Base-by-base conservation (phyloP, 2,329 filamentous ascomycete genomes). In the Hypomyces perniciosus region DNA sequence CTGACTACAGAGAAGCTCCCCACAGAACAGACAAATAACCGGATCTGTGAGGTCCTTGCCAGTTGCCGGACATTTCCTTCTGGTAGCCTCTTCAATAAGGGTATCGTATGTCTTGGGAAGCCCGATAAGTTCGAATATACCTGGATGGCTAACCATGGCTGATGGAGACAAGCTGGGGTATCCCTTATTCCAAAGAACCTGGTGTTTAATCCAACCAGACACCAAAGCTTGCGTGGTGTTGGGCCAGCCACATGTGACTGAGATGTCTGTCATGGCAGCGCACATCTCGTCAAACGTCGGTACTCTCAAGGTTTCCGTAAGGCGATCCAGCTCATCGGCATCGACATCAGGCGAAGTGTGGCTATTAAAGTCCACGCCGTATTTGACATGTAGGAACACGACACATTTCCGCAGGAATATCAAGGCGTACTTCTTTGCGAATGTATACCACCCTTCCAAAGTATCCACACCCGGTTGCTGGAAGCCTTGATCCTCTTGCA, bases 1-100 rank as follows among this genome's bases (percentile, higher is more conserved):
- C 72, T 99, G 93, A 8, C 87, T 90, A 70, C 93, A 99, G 69
- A 96, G 92, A 38, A 99, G 89, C n/a, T 91, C 90, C 33, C 93
- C 92, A 64, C 93, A 99, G 72, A 96, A 90, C 37, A 99, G 78
- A 64, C 93, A 99, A 35, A 99, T 81, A 57, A 87, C 88, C 0
- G 93, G 90, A 67, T 99, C 95, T 2, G 85, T 86, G 46, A 99
- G 73, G 59, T 96, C 92, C 65, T 93, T 95, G 57, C 90, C 90
- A 1, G 90, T 96, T 2, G 85, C 95, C 0, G 90, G 90, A 63
- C 93, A 99, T 45, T 80, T 84, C 47, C 86, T 77, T 56, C 84
- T 84, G 59, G 93, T 92, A 28, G 90, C 89, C 69, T 95, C 91
- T 63, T 96, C 92, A 52, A 96, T 95, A 35, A 99, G 76, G 3